Base-by-base conservation (phyloP, 2,329 filamentous ascomycete genomes). In the Esteya vermicola region DNA sequence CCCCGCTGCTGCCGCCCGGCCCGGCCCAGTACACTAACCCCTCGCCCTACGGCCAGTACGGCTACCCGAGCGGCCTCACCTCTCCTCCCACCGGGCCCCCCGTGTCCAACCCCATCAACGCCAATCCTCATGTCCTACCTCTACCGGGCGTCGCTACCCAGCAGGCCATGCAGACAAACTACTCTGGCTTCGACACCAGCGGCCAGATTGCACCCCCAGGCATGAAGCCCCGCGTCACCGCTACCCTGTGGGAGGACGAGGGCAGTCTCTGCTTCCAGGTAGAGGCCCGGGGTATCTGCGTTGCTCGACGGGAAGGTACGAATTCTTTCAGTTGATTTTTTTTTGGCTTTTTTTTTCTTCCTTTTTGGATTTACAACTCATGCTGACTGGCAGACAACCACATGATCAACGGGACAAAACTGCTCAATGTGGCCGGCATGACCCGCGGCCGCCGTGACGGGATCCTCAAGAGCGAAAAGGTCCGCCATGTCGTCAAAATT, bases 371-470 rank as follows among this genome's bases (percentile, higher is more conserved):
- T n/a, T n/a, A n/a, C n/a, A n/a, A 19, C 23, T 4, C 12, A 6
- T 14, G 18, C 37, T 39, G 20, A 39, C 27, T 12, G 21, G 35
- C 25, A 93, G 89, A 95, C 53, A 96, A 95, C 61, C 85, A 94
- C 63, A 95, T 98, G 85, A 95, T 98, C 60, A 98, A 96, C 54
- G 91, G 91, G 16, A 98, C 91, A 1, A 98, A 96, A 60, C 68
- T 98, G 42, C 65, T 96, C 43, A 98, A 98, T 50, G 91, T 98
- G 39, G 91, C 91, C 38, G 89, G 91, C 12, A 98, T 98, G 91
- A 98, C 91, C 13, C 76, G 91, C 57, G 91, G 91, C 41, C 80
- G 91, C 48, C 76, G 91, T 53, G 91, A 98, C 55, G 91, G 91
- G 36, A 96, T 98, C 50, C 63, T 98, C 43, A 98, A 98, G 65